Conservation (phyloP, 1,284 basidiomycete species). For the Ustilago trichophora region DNA sequence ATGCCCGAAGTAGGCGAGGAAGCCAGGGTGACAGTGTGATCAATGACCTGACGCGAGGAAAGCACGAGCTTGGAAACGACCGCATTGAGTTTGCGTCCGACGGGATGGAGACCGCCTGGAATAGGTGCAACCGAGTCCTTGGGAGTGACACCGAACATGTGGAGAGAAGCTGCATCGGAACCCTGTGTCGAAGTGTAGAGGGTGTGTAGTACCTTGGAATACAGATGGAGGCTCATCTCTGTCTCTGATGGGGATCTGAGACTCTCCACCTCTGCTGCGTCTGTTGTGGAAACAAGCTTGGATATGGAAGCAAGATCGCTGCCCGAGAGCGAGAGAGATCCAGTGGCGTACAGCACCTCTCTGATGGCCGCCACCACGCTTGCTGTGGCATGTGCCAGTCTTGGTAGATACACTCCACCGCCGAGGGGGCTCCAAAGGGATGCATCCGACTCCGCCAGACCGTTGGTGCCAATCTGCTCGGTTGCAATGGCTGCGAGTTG, state of each 20-base stretch:
- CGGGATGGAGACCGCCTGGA: slow-evolving; percentile 59
- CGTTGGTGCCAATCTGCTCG: slow-evolving; percentile 48
- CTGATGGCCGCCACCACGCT: slow-evolving; percentile 44
- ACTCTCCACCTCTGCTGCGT: neutral
- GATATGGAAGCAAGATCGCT: slow-evolving; percentile 41
- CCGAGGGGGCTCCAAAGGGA: slow-evolving; percentile 9
- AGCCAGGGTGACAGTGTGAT: slow-evolving; percentile 48
- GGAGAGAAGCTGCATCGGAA: slow-evolving; percentile 9
- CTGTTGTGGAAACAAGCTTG: slow-evolving; percentile 20
- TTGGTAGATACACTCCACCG: slow-evolving; percentile 26
- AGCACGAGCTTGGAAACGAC: slow-evolving; percentile 69
- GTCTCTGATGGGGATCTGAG: no score
- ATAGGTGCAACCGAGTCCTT: slow-evolving; percentile 25
- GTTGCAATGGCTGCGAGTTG: slow-evolving; percentile 44
- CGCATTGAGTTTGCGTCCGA: slow-evolving; percentile 68
- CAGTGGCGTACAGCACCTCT: slow-evolving; percentile 49
- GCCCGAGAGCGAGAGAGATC: slow-evolving; percentile 35
- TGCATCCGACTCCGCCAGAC: slow-evolving; percentile 32
- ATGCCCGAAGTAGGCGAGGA: slow-evolving; percentile 39
- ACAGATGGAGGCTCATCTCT: slow-evolving; percentile 12
- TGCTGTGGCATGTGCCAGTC: slow-evolving; percentile 33
- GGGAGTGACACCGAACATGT: slow-evolving; percentile 12
- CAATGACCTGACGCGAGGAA: slow-evolving; percentile 67
- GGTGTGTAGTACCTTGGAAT: slow-evolving; percentile 19
- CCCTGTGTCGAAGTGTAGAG: slow-evolving; percentile 7